phyloP scores from a whole-genome alignment of 257 asterid species.

The Osmanthus fragrans region DNA sequence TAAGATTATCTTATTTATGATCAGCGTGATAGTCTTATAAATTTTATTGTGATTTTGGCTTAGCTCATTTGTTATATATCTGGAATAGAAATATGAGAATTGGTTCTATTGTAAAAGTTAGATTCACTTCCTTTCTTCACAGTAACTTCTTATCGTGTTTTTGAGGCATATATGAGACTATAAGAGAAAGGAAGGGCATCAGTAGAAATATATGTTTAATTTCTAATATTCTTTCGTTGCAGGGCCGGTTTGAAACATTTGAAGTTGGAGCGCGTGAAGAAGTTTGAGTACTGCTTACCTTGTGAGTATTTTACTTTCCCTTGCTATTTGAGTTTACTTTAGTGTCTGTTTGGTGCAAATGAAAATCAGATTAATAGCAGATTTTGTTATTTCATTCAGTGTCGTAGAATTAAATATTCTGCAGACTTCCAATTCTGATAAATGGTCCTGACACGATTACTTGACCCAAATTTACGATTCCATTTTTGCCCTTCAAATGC shows the following conservation, averaged over 20 bases:
- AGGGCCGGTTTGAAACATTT: constrained; percentile 88
- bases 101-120: background rate
- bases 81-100: background rate
- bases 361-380: no score
- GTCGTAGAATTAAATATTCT: no score
- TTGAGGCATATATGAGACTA: background rate
- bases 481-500: no score
- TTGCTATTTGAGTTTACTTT: background rate
- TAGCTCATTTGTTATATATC: background rate
- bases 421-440: no score
- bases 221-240: constrained; percentile 19
- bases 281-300: constrained; percentile 89
- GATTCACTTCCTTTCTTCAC: background rate
- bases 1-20: background rate
- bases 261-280: constrained; percentile 81
- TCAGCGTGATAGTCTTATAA: background rate
- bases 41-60: background rate
- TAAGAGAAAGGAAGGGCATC: background rate
- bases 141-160: background rate
- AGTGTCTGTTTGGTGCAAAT: background rate
- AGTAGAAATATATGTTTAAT: background rate
- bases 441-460: no score
- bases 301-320: constrained; percentile 51
- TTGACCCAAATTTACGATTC: no score
- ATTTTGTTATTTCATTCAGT: no score